These are phyloP conservation scores for Artemisia annua DNA, from an alignment of 129 eudicot species.

Conservation along the genomic window DNA sequence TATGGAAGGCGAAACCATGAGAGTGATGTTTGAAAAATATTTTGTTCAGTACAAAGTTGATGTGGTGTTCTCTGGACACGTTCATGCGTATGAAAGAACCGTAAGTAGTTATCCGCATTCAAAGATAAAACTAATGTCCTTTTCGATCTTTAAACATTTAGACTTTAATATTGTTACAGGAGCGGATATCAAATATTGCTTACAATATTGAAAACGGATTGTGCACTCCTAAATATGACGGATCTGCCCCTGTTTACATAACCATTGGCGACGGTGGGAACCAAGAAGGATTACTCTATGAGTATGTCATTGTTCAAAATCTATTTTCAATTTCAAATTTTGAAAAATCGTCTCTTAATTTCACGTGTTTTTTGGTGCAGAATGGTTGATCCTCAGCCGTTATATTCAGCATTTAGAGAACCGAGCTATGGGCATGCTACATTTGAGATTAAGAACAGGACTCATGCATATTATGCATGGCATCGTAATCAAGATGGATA, in stretches of 20 bases:
- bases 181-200: slow-evolving; percentile 77
- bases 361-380: slow-evolving; percentile 31
- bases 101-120: slow-evolving; percentile 40
- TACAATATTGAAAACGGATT: slow-evolving; percentile 74
- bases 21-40: slow-evolving; percentile 77
- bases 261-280: slow-evolving; percentile 98
- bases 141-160: neutral
- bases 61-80: slow-evolving; percentile 92
- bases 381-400: slow-evolving; percentile 85
- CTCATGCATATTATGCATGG: slow-evolving; percentile 77
- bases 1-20: slow-evolving; percentile 98
- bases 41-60: slow-evolving; percentile 84
- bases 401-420: slow-evolving; percentile 79
- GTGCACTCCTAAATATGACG: slow-evolving; percentile 59
- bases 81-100: slow-evolving; percentile 93
- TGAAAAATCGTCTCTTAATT: neutral
- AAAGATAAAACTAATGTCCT: neutral
- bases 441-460: slow-evolving; percentile 73
- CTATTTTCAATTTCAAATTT: neutral
- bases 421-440: slow-evolving; percentile 88
- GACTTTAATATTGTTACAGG: slow-evolving; percentile 37
- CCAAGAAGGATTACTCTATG: slow-evolving; percentile 76
- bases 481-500: slow-evolving; percentile 85
- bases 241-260: slow-evolving; percentile 81
- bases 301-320: slow-evolving; percentile 48